Evolutionary conservation across 768 basidiomycete genomes (phyloP).

Genomic region (Polyporus arcularius): DNA sequence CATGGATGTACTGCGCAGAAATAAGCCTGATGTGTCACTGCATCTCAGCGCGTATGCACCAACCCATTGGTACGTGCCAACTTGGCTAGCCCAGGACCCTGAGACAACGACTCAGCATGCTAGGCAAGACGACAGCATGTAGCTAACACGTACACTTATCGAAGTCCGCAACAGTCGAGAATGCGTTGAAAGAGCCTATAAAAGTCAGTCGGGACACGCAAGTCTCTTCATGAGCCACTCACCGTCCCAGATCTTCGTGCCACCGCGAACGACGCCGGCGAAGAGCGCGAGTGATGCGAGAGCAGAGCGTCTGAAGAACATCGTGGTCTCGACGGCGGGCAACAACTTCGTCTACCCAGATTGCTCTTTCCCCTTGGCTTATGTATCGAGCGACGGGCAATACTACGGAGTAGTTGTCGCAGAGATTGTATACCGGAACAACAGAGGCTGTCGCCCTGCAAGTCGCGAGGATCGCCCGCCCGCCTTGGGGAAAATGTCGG

Average conservation of each 20-base stretch:
- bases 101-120: background rate
- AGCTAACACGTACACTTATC: conserved; percentile 47
- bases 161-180: conserved; percentile 46
- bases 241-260: conserved; percentile 56
- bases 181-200: conserved; percentile 46
- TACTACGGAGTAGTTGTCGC: background rate
- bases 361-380: background rate
- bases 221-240: background rate
- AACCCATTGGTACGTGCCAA: conserved; percentile 61
- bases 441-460: background rate
- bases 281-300: conserved; percentile 23
- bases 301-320: conserved; percentile 30
- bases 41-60: background rate
- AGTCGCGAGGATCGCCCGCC: conserved; percentile 15
- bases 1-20: conserved; percentile 48
- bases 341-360: background rate
- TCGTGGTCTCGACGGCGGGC: conserved; percentile 25
- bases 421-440: background rate
- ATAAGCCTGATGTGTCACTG: background rate
- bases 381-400: conserved; percentile 1
- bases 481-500: conserved; percentile 14
- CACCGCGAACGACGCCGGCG: conserved; percentile 40
- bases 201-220: background rate
- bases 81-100: conserved; percentile 61
- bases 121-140: background rate